Conservation (phyloP, 306 rosid species). For the Quercus bicolor region DNA sequence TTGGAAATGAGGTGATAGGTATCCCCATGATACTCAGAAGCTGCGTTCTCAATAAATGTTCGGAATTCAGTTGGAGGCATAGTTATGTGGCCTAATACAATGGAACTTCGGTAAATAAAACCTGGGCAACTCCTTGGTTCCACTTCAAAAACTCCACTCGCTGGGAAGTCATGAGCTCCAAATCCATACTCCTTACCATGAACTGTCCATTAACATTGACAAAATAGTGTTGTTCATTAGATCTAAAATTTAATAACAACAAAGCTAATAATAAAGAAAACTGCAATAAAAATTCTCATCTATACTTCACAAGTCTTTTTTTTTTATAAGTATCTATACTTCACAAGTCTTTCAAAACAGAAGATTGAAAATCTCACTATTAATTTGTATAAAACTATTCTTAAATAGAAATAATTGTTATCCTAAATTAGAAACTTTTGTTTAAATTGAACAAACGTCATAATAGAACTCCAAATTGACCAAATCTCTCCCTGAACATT, state of each 20-base stretch:
- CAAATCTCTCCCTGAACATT: background rate
- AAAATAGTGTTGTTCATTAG: constrained; percentile 1
- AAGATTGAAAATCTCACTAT: background rate
- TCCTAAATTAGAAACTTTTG: background rate
- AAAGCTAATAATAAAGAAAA: constrained; percentile 6
- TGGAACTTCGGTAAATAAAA: constrained; percentile 63
- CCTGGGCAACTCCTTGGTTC: constrained; percentile 95
- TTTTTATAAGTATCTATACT: no score
- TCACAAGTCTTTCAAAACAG: background rate
- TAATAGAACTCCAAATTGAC: background rate
- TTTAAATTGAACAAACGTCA: background rate
- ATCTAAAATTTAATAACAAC: background rate
- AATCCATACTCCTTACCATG: constrained; percentile 94
- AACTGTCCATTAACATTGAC: constrained; percentile 38
- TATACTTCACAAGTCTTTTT: background rate
- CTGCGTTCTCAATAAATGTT: constrained; percentile 63
- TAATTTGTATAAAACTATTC: background rate
- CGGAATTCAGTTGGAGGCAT: constrained; percentile 62
- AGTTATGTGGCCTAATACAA: constrained; percentile 57
- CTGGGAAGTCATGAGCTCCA: constrained; percentile 89
- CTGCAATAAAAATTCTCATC: background rate
- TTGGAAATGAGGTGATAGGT: constrained; percentile 93
- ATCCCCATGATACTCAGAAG: constrained; percentile 89
- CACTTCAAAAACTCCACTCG: constrained; percentile 96
- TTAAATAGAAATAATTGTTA: background rate